Percentiles rank a stretch among this genome's conserved stretches.
Evolutionary conservation across 768 basidiomycete genomes (phyloP).

Genomic region (Calocybe cyanea): DNA sequence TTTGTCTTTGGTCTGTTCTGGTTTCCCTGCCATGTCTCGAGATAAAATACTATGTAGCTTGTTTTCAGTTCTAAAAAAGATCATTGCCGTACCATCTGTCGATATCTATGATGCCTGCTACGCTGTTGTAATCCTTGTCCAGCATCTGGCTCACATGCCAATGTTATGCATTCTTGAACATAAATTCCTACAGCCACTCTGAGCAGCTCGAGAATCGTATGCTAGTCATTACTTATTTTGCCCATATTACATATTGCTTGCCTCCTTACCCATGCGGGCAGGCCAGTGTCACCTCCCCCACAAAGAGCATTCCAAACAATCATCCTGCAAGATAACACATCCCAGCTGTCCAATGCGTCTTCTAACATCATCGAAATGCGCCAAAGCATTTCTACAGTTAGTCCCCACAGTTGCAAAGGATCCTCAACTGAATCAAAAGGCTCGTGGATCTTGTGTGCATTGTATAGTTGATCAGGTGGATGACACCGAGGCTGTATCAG

Average conservation of each 20-base stretch:
- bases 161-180: too few species aligned
- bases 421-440: slow-evolving; percentile 16
- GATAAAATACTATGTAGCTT: too few species aligned
- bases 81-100: too few species aligned
- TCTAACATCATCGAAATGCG: slow-evolving; percentile 40
- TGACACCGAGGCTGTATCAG: slow-evolving; percentile 1
- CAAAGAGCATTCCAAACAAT: slow-evolving; percentile 52
- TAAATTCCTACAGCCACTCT: too few species aligned
- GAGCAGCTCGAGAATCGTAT: too few species aligned
- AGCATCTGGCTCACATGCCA: too few species aligned
- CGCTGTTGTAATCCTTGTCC: too few species aligned
- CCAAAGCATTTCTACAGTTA: slow-evolving; percentile 55
- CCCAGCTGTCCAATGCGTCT: slow-evolving; percentile 39
- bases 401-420: slow-evolving; percentile 43
- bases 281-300: slow-evolving; percentile 32
- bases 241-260: slow-evolving; percentile 24
- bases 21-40: too few species aligned
- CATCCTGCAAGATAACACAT: slow-evolving; percentile 47
- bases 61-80: too few species aligned
- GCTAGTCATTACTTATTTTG: too few species aligned
- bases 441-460: slow-evolving; percentile 34
- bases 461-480: slow-evolving; percentile 29
- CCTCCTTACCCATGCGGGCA: slow-evolving; percentile 58
- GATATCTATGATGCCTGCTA: too few species aligned
- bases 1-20: too few species aligned